Evolutionary conservation across 768 basidiomycete species (phyloP), one percentile per base, ranked within the genome.

Genomic region (Aureoboletus auriporus): DNA sequence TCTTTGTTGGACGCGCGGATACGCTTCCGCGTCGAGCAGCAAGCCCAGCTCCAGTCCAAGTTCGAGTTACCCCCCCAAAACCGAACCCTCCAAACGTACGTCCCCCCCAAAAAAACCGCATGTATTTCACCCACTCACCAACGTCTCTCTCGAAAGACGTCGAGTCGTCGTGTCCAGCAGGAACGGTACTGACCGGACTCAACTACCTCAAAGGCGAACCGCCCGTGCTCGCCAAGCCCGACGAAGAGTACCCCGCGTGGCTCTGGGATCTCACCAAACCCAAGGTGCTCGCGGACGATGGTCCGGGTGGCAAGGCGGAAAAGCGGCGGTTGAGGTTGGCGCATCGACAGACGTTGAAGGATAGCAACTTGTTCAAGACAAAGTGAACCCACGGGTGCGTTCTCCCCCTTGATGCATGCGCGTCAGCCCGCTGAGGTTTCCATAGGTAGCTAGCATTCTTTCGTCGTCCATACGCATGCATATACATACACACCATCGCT

Each of bases 231-330:
- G 89, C 93, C 2, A 68, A 76, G 10, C 72, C 86, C 0, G 93
- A 96, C 65, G 84, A 88, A 38, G 82, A 84, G 56, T 95, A 96
- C 64, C 93, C 93, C 4, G 65, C 78, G 7, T 96, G 93, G 93
- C 65, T 96, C 35, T 96, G 93, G 93, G 83, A 75, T 12, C 61
- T 92, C 34, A 69, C 89, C 16, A 66, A 82, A 51, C 77, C 83
- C 5, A 79, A 77, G 59, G 74, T 75, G 36, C 71, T 76, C 46
- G 76, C 75, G 14, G 84, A 89, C 46, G 86, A 89, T 52, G 85
- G 85, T 1, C 86, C 83, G 1, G 88, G 86, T 16, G 85, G 89
- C 17, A 77, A 78, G 63, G 80, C 73, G 42, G 76, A 78, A 65
- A 74, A 80, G 42, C 69, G 74, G 47, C 69, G 70, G 49, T 70